These are phyloP conservation scores for Macrolepiota fuliginosa DNA, from an alignment of 768 basidiomycete species.

Conservation along the genomic window DNA sequence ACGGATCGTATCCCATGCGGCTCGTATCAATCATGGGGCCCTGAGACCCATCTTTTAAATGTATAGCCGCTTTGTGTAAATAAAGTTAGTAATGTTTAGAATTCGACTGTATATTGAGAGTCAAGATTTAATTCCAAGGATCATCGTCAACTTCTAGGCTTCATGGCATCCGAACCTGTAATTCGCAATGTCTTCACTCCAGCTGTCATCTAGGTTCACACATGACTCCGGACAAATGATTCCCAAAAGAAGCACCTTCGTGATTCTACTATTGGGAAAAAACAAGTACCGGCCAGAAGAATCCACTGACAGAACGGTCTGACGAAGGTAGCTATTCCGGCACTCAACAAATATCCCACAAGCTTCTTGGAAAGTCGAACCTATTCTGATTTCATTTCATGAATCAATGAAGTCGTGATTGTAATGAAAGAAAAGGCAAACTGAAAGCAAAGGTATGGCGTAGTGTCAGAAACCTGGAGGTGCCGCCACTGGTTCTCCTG, in stretches of 20 bases:
- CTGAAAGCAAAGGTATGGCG: neutral
- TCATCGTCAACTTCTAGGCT: no score
- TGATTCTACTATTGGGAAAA: neutral
- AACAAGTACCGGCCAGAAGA: neutral
- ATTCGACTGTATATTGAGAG: no score
- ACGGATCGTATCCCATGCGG: neutral
- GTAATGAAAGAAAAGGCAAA: neutral
- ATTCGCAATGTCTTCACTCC: no score
- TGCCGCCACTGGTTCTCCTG: no score
- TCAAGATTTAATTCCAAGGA: no score
- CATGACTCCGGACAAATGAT: no score
- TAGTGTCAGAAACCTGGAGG: neutral
- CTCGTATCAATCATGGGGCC: neutral
- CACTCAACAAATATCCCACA: neutral
- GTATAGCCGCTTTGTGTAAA: no score
- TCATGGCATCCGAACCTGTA: no score
- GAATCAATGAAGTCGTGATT: neutral
- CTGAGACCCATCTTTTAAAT: neutral
- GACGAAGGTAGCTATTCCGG: neutral
- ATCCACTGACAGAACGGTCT: neutral
- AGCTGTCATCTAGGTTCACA: no score
- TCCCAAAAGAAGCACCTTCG: neutral
- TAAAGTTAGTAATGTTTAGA: no score
- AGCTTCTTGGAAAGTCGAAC: neutral
- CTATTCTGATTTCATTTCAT: constrained; percentile 4